Conservation (phyloP, 805 yeast species). For the Kregervanrija fluxuum region DNA sequence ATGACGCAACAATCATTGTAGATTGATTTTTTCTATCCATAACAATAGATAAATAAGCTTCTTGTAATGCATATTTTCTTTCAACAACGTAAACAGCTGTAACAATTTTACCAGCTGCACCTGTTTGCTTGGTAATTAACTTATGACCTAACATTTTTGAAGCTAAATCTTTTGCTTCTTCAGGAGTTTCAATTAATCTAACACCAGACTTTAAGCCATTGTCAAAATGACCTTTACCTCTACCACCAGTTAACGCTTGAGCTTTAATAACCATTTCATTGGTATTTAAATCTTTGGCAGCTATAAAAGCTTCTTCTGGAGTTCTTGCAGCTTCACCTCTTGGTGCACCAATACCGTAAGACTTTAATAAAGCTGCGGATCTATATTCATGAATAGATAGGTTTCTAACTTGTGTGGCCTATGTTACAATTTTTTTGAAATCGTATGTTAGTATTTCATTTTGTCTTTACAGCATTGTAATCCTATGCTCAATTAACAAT, state of each 20-base stretch:
- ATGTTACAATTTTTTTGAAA: neutral
- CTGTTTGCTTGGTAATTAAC: slow-evolving; percentile 96
- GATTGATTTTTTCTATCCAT: slow-evolving; percentile 89
- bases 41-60: slow-evolving; percentile 90
- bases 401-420: slow-evolving; percentile 42
- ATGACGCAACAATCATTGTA: slow-evolving; percentile 91
- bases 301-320: slow-evolving; percentile 77
- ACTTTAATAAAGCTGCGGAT: slow-evolving; percentile 77
- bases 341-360: slow-evolving; percentile 87
- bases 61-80: slow-evolving; percentile 88
- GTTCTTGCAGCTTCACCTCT: slow-evolving; percentile 86
- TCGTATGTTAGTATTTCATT: neutral
- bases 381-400: slow-evolving; percentile 94
- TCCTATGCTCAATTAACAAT: neutral
- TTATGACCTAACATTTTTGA: slow-evolving; percentile 87
- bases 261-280: slow-evolving; percentile 93
- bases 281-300: slow-evolving; percentile 69
- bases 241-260: slow-evolving; percentile 98
- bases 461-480: too few species aligned
- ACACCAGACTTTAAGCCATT: slow-evolving; percentile 96
- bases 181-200: slow-evolving; percentile 75
- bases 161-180: slow-evolving; percentile 82
- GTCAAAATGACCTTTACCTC: slow-evolving; percentile 98
- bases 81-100: slow-evolving; percentile 94
- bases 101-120: slow-evolving; percentile 94